A percentile compares a stretch with the other conserved stretches of the same genome.
Conservation (phyloP, 768 basidiomycete genomes). For the Rhodosporidiobolus sp. region DNA sequence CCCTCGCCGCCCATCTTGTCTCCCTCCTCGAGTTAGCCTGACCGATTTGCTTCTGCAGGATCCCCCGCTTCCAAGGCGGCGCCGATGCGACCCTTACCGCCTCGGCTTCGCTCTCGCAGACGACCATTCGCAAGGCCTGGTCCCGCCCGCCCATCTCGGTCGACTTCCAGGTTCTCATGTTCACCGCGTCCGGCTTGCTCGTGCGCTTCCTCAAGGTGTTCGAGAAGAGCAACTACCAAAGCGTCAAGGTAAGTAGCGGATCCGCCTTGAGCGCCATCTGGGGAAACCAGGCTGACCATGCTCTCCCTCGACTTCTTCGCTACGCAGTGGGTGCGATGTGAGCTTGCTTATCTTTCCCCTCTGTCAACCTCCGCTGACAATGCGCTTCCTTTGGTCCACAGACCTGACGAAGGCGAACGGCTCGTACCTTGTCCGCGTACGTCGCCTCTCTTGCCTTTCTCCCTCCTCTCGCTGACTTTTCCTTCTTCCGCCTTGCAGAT, state of each 20-base stretch:
- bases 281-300: not conserved
- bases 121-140: conserved; percentile 93
- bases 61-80: conserved; percentile 86
- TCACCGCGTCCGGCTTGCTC: conserved; percentile 90
- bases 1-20: not conserved
- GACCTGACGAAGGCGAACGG: conserved; percentile 34
- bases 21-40: not conserved
- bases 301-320: not conserved
- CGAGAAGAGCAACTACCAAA: conserved; percentile 86
- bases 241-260: conserved; percentile 38
- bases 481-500: not conserved
- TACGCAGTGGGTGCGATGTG: conserved; percentile 34
- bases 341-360: not conserved
- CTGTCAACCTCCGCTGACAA: not conserved
- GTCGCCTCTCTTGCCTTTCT: not conserved
- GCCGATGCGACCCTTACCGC: conserved; percentile 83
- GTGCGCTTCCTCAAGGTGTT: conserved; percentile 98
- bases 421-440: conserved; percentile 26
- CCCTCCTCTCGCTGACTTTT: too few relatives aligned
- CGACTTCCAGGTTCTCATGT: conserved; percentile 99
- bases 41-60: conserved; percentile 57
- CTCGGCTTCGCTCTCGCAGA: conserved; percentile 75
- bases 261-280: too few relatives aligned
- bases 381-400: not conserved
- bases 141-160: conserved; percentile 95